Percentiles rank a stretch among this genome's conserved stretches.
Evolutionary conservation across 306 rosid genomes (phyloP).

Genomic region (Lagenaria siceraria): DNA sequence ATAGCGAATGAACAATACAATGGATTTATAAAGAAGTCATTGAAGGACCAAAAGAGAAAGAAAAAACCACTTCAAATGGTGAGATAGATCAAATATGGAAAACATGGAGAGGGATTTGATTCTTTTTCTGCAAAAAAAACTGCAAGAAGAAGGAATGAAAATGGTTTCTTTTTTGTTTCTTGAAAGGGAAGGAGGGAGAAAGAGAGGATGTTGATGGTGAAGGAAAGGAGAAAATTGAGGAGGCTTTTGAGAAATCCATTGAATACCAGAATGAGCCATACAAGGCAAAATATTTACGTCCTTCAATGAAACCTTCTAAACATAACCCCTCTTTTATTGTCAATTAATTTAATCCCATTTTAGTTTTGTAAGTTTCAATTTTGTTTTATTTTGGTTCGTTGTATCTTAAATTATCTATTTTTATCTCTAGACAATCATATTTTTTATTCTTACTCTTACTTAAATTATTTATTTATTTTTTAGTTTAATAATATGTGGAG

Average conservation of each 20-base stretch:
- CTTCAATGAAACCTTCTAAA: slow-evolving; percentile 7
- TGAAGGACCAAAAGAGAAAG: background rate
- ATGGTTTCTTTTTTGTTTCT: background rate
- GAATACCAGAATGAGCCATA: background rate
- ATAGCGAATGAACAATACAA: background rate
- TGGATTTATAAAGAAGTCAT: background rate
- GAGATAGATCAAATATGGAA: background rate
- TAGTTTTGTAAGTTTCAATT: background rate
- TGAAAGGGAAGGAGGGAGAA: background rate
- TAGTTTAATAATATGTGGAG: too few relatives aligned
- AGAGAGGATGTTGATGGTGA: background rate
- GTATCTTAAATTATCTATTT: background rate
- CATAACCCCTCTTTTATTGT: background rate
- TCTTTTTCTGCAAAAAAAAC: too few relatives aligned
- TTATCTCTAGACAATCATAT: too few relatives aligned
- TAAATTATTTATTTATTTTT: too few relatives aligned
- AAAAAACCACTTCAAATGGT: background rate
- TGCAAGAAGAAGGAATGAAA: background rate
- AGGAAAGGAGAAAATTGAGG: background rate
- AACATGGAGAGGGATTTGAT: background rate
- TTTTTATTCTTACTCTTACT: too few relatives aligned
- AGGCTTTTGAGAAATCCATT: background rate
- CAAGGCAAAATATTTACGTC: background rate
- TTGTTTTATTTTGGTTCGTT: too few relatives aligned
- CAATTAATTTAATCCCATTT: background rate